phyloP scores from a whole-genome alignment of 768 basidiomycete species.

The Lepiota venenata region DNA sequence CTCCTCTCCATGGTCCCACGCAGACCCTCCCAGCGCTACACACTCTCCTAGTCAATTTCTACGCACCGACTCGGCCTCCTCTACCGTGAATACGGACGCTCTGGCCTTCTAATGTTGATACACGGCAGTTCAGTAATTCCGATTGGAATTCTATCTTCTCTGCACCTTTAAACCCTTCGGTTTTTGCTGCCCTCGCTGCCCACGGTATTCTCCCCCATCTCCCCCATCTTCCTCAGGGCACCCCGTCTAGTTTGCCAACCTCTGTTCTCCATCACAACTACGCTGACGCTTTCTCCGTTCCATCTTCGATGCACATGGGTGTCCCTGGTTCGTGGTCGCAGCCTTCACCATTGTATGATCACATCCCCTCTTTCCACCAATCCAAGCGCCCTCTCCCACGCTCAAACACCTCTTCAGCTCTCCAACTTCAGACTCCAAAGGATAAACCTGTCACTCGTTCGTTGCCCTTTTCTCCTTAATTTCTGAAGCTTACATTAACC shows the following conservation, averaged over 20 bases:
- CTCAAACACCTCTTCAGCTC: conserved; percentile 24
- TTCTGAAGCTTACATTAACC: not conserved
- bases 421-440: conserved; percentile 18
- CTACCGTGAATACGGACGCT: conserved; percentile 9
- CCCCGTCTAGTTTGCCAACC: conserved; percentile 35
- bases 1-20: conserved; percentile 35
- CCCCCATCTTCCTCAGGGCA: conserved; percentile 21
- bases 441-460: conserved; percentile 17
- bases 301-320: conserved; percentile 18
- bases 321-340: conserved; percentile 29
- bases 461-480: conserved; percentile 4
- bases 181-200: conserved; percentile 60
- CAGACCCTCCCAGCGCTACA: conserved; percentile 13
- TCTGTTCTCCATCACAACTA: conserved; percentile 17
- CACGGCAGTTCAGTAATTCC: conserved; percentile 24
- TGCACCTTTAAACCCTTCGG: conserved; percentile 54
- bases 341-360: conserved; percentile 17
- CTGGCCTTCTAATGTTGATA: conserved; percentile 12
- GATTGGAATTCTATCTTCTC: conserved; percentile 61
- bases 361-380: conserved; percentile 17
- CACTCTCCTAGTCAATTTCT: conserved; percentile 13
- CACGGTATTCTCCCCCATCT: conserved; percentile 50
- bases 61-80: conserved; percentile 11
- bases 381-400: conserved; percentile 27
- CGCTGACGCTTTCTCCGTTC: conserved; percentile 11